Base-by-base conservation (phyloP, 2,329 filamentous ascomycete genomes). In the Aspergillus proliferans region DNA sequence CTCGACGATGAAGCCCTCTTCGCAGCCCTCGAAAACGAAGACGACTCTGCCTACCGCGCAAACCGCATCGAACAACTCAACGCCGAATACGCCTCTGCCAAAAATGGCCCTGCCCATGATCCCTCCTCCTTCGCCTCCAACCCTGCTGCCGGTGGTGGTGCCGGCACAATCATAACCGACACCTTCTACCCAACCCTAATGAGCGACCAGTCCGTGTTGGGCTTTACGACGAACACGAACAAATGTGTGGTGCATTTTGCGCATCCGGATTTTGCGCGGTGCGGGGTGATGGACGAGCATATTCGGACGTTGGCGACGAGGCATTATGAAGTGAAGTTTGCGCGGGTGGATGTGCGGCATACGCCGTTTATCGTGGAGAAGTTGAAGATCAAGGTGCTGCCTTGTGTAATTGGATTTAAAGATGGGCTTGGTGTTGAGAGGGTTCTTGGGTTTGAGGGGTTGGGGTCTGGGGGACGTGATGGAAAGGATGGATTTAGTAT, bases 201-300 rank as follows among this genome's bases (percentile, higher is more conserved):
- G 46, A 75, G 75, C 52, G 82, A 85, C 61, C 80, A 82, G 61
- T 63, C 71, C 10, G 65, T 84, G 39, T 75, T 85, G 62, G 75
- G 80, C 54, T 79, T 83, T 54, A 83, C 81, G 7, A 84, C 81
- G 6, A 72, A 74, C 43, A 76, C 76, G 10, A 75, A 79, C 51
- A 68, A 76, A 22, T 82, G 78, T 57, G 72, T 84, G 1, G 77
- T 84, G 21, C 82, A 85, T 61, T 85, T 85, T 64, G 81, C 78
- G 63, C 82, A 84, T 59, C 74, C 80, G 2, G 82, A 84, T 59
- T 85, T 85, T 64, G 73, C 76, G 18, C 76, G 81, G 47, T 85
- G 82, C 65, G 68, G 70, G 9, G 76, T 81, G 47, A 85, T 85
- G 82, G 81, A 84, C 60, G 70, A 70, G 44, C 79, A 81, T 62